Base-by-base conservation (phyloP, 441 rosid species). In the Syzygium syzygioides region DNA sequence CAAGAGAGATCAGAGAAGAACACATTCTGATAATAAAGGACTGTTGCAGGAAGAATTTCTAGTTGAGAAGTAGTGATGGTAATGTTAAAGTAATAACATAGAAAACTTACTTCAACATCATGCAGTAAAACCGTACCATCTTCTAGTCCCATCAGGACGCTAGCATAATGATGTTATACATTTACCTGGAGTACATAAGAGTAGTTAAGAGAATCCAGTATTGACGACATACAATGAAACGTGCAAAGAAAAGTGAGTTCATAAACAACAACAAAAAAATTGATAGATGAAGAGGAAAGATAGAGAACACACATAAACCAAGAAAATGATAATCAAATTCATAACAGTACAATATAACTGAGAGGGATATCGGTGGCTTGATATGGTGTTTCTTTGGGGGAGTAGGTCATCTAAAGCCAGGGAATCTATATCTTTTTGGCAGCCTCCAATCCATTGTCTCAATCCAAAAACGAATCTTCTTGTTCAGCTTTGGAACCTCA, bases 61-160 rank as follows among this genome's bases (percentile, higher is more conserved):
- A 3, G 18, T 7, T n/a, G 34, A 62, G 71, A 62, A n/a, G 71
- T 62, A 13, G 5, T 5, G 45, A 86, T 13, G 64, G 28, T 18
- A 7, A 66, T 11, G 10, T 52, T 32, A 28, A 6, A 50, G 54
- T 19, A 18, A 54, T 80, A 66, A 3, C 62, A 54, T 87, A 30
- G 83, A 86, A 20, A 56, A 87, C 94, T 90, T 85, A 92, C 99
- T 95, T 98, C 99, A 88, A 98, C 99, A 89, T 97, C 98, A 87
- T 96, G 98, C 93, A 96, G 90, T 4, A 94, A 93, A 93, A 96
- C 92, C 55, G 95, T 93, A 88, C 98, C 99, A 88, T 98, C 97
- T 90, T 96, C 99, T 2, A 95, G 95, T 62, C 98, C 97, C 99
- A 89, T 97, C 98, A 79, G 98, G 98, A 93, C 95, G 95, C 98